Evolutionary conservation across 2,329 filamentous ascomycete species (phyloP).

Genomic region (Penicillium palitans): DNA sequence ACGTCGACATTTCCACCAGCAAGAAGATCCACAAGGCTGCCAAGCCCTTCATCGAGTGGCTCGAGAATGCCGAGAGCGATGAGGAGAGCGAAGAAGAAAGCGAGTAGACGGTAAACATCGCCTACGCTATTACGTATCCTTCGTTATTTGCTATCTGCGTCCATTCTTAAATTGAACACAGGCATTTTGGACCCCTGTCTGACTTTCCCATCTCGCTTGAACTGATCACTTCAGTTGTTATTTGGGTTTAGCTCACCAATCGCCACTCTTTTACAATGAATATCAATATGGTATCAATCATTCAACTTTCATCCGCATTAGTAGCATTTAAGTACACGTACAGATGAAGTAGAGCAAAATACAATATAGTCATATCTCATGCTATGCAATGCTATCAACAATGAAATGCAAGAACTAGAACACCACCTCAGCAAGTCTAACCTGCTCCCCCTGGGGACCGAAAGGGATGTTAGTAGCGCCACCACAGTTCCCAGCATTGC

Average conservation of each 20-base stretch:
- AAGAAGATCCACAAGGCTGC: slow-evolving; percentile 96
- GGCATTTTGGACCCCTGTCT: neutral
- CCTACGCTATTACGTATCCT: neutral
- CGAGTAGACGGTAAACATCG: slow-evolving; percentile 42
- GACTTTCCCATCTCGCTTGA: neutral
- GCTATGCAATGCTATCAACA: neutral
- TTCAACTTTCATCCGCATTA: neutral
- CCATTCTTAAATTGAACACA: neutral
- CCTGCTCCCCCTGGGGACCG: slow-evolving; percentile 13
- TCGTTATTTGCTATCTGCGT: slow-evolving; percentile 3
- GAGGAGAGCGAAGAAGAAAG: slow-evolving; percentile 65
- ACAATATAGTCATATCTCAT: neutral
- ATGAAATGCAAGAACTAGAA: slow-evolving; percentile 18
- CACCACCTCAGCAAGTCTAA: slow-evolving; percentile 33
- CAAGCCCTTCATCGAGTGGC: slow-evolving; percentile 91
- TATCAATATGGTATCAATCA: neutral
- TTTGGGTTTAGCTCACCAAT: slow-evolving; percentile 23
- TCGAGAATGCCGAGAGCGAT: slow-evolving; percentile 77
- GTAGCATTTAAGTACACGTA: neutral
- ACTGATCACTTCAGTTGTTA: neutral
- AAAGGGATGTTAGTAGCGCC: neutral
- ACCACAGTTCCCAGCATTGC: neutral
- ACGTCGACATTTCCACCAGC: slow-evolving; percentile 82
- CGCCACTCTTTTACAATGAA: slow-evolving; percentile 21
- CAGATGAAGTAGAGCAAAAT: neutral